These are phyloP conservation scores for Linum usitatissimum DNA, from an alignment of 345 rosid genomes.

Conservation along the genomic window DNA sequence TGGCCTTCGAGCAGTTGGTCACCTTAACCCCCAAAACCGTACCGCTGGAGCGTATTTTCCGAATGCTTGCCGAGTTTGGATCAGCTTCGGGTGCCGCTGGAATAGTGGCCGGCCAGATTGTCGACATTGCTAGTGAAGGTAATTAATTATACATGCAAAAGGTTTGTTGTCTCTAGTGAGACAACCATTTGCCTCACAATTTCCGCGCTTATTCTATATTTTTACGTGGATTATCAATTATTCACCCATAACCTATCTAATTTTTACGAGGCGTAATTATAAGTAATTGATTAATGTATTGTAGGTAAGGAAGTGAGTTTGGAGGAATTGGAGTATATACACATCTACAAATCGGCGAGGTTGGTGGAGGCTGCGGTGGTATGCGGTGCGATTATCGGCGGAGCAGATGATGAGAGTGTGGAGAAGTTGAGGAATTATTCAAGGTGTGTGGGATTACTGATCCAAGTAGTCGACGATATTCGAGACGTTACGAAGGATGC, in stretches of 20 bases:
- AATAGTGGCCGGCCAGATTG: slow-evolving; percentile 44
- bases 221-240: no score
- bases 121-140: slow-evolving; percentile 44
- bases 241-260: no score
- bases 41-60: slow-evolving; percentile 27
- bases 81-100: slow-evolving; percentile 39
- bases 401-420: background rate
- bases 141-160: no score
- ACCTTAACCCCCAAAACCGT: slow-evolving; percentile 11
- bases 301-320: no score
- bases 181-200: no score
- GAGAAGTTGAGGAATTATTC: background rate
- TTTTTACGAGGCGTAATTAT: no score
- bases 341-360: background rate
- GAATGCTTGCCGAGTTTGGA: slow-evolving; percentile 36
- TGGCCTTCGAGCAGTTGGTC: slow-evolving; percentile 48
- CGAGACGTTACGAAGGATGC: background rate
- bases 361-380: slow-evolving; percentile 1
- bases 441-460: background rate
- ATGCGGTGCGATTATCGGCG: background rate
- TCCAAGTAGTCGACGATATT: background rate
- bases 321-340: background rate
- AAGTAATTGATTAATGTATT: no score
- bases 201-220: no score
- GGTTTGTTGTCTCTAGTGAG: no score